phyloP scores from a whole-genome alignment of 768 basidiomycete species.

The Boletus patriciae region DNA sequence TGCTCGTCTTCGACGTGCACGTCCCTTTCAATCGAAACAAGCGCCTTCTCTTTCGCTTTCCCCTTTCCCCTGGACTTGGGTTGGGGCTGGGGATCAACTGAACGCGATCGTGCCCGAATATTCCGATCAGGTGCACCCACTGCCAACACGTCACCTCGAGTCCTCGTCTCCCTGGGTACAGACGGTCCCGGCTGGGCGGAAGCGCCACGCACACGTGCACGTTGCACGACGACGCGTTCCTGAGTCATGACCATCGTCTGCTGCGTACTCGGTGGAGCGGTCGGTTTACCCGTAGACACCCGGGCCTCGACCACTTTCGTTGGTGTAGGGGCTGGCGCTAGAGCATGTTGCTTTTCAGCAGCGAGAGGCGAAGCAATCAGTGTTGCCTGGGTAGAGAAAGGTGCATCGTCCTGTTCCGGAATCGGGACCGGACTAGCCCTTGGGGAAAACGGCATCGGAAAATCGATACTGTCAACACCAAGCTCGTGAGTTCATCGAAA shows the following conservation, averaged over 20 bases:
- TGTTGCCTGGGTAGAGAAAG: conserved; percentile 26
- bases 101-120: conserved; percentile 25
- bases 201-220: conserved; percentile 7
- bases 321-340: neutral
- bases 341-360: neutral
- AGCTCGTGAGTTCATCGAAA: neutral
- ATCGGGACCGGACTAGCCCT: neutral
- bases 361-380: conserved; percentile 22
- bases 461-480: conserved; percentile 1
- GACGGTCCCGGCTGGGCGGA: conserved; percentile 18
- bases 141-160: neutral
- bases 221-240: conserved; percentile 1
- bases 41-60: conserved; percentile 2
- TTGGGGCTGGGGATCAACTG: conserved; percentile 14
- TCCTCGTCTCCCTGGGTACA: neutral
- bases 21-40: conserved; percentile 12
- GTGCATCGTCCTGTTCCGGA: conserved; percentile 7
- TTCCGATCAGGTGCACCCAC: conserved; percentile 17
- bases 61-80: neutral
- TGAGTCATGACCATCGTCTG: conserved; percentile 1
- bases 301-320: neutral
- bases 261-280: conserved; percentile 11
- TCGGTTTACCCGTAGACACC: neutral
- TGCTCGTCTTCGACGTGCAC: neutral
- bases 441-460: conserved; percentile 1